Conservation (phyloP, 2,329 filamentous ascomycete genomes). For the Microdochium bolleyi region DNA sequence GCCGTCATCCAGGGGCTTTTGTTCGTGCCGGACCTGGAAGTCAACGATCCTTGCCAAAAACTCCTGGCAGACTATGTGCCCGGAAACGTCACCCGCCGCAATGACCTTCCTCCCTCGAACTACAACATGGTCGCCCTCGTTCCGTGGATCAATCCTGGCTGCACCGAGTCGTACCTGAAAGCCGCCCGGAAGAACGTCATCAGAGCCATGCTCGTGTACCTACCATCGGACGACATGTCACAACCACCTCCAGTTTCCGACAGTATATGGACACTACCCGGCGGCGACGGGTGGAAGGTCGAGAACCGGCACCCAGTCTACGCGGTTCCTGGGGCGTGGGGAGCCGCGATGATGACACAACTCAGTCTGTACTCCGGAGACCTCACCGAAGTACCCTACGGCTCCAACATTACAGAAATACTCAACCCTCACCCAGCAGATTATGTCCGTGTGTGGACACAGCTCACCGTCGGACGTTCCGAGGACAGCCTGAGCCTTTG, state of each 20-base stretch:
- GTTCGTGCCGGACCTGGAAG: conserved; percentile 68
- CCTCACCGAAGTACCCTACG: conserved; percentile 52
- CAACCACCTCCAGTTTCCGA: conserved; percentile 61
- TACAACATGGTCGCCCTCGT: conserved; percentile 75
- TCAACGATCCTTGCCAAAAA: conserved; percentile 52
- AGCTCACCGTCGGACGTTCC: conserved; percentile 37
- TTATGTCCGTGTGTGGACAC: conserved; percentile 53
- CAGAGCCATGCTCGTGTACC: conserved; percentile 57
- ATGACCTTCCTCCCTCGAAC: conserved; percentile 59
- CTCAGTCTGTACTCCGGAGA: conserved; percentile 73
- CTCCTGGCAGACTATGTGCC: conserved; percentile 61
- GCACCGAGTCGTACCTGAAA: conserved; percentile 64
- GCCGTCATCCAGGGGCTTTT: conserved; percentile 65
- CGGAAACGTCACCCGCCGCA: conserved; percentile 62
- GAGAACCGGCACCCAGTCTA: conserved; percentile 74
- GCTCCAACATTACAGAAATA: conserved; percentile 43
- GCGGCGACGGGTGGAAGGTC: conserved; percentile 63
- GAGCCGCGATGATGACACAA: conserved; percentile 60
- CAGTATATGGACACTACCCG: conserved; percentile 61
- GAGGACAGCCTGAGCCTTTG: conserved; percentile 64
- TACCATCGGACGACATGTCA: conserved; percentile 43
- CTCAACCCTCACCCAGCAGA: conserved; percentile 49
- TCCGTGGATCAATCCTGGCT: conserved; percentile 73
- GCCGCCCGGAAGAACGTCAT: conserved; percentile 50
- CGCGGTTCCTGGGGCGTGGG: conserved; percentile 63